Percentiles rank a stretch among this genome's conserved stretches.
phyloP scores from a whole-genome alignment of 768 basidiomycete species.

The Mrakia blollopis region DNA sequence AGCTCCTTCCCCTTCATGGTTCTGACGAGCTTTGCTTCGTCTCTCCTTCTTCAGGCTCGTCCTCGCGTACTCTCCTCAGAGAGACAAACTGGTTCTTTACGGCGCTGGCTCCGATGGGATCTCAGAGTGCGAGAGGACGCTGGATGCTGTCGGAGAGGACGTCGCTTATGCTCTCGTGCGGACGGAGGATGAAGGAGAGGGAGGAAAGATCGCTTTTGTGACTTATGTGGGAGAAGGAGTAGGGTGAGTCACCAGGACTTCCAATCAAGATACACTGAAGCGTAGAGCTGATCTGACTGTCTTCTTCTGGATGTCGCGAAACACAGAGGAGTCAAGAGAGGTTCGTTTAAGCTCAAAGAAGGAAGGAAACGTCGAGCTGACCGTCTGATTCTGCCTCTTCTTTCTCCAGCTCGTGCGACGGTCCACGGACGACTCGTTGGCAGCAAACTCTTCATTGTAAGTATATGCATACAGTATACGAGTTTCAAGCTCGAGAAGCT shows the following conservation, averaged over 20 bases:
- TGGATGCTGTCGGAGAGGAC: neutral
- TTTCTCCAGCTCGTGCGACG: neutral
- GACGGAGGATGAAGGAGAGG: neutral
- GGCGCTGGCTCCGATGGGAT: neutral
- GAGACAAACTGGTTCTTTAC: neutral
- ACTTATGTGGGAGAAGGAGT: neutral
- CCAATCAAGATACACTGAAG: neutral
- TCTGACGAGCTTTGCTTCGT: too few relatives aligned
- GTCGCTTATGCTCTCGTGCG: neutral
- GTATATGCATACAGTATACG: neutral
- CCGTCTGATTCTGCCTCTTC: neutral
- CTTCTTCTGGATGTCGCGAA: neutral
- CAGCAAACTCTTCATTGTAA: neutral
- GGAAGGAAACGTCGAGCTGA: neutral
- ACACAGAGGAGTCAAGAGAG: constrained; percentile 8
- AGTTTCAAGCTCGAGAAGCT: neutral
- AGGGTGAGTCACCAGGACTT: neutral
- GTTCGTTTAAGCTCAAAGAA: neutral
- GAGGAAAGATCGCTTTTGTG: neutral
- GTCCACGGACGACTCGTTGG: constrained; percentile 5
- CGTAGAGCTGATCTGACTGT: neutral
- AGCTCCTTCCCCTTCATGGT: neutral
- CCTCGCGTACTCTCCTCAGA: neutral
- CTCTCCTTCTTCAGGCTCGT: neutral
- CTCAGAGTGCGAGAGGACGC: neutral